Percentiles rank a stretch among this genome's conserved stretches.
Evolutionary conservation across 2,329 filamentous ascomycete genomes (phyloP).

Genomic region (Dactylellina parvicollis): DNA sequence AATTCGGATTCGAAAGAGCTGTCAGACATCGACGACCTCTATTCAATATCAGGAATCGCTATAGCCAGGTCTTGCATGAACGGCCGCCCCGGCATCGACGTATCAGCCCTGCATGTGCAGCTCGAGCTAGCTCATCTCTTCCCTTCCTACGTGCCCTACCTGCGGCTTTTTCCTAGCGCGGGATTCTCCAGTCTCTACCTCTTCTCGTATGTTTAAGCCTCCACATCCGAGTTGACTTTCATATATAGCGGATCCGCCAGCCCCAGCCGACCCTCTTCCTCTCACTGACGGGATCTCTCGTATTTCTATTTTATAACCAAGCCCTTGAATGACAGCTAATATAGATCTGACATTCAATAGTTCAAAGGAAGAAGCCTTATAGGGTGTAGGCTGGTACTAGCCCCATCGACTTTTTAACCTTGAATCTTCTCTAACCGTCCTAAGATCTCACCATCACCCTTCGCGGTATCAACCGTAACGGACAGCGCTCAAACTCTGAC

Average conservation of each 20-base stretch:
- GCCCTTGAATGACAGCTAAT: conserved; percentile 14
- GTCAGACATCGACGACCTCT: too few species aligned
- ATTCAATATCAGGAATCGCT: too few species aligned
- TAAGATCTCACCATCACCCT: background rate
- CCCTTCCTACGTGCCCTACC: background rate
- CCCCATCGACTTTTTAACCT: conserved; percentile 12
- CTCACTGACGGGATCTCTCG: background rate
- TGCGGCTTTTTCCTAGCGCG: conserved; percentile 5
- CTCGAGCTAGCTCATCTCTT: conserved; percentile 5
- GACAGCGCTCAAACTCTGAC: too few species aligned
- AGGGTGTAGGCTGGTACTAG: conserved; percentile 41
- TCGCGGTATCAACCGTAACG: background rate
- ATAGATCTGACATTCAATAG: conserved; percentile 11
- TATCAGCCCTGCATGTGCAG: conserved; percentile 47
- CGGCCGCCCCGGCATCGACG: conserved; percentile 41
- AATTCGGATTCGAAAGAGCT: conserved; percentile 14
- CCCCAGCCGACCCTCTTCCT: conserved; percentile 11
- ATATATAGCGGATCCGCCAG: conserved; percentile 24
- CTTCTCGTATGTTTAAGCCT: conserved; percentile 16
- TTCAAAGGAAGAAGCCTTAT: conserved; percentile 7
- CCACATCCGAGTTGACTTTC: conserved; percentile 15
- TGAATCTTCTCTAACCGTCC: background rate
- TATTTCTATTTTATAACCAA: background rate
- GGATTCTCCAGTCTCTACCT: conserved; percentile 7
- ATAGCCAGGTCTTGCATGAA: conserved; percentile 34